A percentile compares a stretch with the other conserved stretches of the same genome.
These are phyloP conservation scores for Podosphaera xanthii DNA, from an alignment of 2,329 filamentous ascomycete genomes.

Conservation along the genomic window DNA sequence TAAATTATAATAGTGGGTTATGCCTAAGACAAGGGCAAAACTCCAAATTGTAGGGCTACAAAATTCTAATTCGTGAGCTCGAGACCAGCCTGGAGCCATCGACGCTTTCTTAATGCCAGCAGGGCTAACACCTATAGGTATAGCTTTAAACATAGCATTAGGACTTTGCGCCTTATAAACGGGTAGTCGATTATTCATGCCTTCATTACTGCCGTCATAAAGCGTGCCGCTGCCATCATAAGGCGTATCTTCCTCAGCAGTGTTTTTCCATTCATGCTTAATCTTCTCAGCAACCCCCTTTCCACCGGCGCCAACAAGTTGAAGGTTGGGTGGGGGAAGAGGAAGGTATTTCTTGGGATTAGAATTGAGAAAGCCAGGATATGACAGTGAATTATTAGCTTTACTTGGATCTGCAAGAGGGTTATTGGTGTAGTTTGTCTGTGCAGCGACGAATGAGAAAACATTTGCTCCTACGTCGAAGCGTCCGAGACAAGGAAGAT, in stretches of 20 bases:
- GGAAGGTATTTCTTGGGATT: constrained; percentile 15
- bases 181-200: constrained; percentile 16
- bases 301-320: constrained; percentile 22
- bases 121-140: neutral
- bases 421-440: constrained; percentile 14
- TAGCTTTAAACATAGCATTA: constrained; percentile 7
- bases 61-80: neutral
- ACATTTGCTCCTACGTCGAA: constrained; percentile 22
- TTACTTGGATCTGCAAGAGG: constrained; percentile 15
- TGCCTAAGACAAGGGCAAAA: too few relatives aligned
- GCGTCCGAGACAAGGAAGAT: constrained; percentile 20
- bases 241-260: constrained; percentile 16
- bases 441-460: constrained; percentile 13
- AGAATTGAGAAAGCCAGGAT: constrained; percentile 20
- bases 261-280: constrained; percentile 15
- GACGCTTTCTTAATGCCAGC: neutral
- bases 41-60: neutral
- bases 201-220: constrained; percentile 20
- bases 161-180: constrained; percentile 18
- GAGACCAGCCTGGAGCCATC: neutral
- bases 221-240: constrained; percentile 24
- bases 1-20: too few relatives aligned
- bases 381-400: constrained; percentile 24
- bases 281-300: constrained; percentile 18
- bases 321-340: constrained; percentile 21